phyloP scores from a whole-genome alignment of 352 stramenopile species.

The Halophytophthora polymorphica region DNA sequence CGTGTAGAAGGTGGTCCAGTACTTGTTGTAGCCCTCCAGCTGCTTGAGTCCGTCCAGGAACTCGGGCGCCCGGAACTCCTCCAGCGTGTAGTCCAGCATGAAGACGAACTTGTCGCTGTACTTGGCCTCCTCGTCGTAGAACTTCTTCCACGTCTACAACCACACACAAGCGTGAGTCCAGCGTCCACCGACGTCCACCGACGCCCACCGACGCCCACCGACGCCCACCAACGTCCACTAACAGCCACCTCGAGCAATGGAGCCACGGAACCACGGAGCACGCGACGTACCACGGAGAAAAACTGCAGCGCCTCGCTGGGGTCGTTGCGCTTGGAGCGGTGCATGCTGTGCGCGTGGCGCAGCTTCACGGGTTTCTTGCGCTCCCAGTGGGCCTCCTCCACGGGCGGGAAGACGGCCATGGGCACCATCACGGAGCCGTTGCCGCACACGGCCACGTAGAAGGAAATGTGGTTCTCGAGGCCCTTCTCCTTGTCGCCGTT shows the following conservation, averaged over 20 bases:
- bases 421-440: conserved; percentile 86
- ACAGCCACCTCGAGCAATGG: too few relatives aligned
- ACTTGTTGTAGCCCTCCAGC: conserved; percentile 80
- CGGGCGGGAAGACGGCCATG: conserved; percentile 80
- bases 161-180: not conserved
- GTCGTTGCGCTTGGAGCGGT: conserved; percentile 68
- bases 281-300: conserved; percentile 60
- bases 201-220: too few relatives aligned
- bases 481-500: conserved; percentile 14
- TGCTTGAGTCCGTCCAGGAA: conserved; percentile 74
- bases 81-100: conserved; percentile 58
- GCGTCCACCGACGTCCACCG: too few relatives aligned
- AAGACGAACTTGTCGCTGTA: conserved; percentile 87
- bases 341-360: conserved; percentile 76
- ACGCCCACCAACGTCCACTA: too few relatives aligned
- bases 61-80: conserved; percentile 63
- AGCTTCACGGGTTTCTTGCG: conserved; percentile 83
- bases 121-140: conserved; percentile 85
- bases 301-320: conserved; percentile 78
- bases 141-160: conserved; percentile 79
- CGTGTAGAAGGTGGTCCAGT: conserved; percentile 77
- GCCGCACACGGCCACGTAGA: conserved; percentile 84
- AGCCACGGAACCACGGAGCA: not conserved
- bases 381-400: conserved; percentile 81
- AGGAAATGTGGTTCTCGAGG: conserved; percentile 67